phyloP scores from a whole-genome alignment of 305 asterid genomes.

The Fraxinus velutina region DNA sequence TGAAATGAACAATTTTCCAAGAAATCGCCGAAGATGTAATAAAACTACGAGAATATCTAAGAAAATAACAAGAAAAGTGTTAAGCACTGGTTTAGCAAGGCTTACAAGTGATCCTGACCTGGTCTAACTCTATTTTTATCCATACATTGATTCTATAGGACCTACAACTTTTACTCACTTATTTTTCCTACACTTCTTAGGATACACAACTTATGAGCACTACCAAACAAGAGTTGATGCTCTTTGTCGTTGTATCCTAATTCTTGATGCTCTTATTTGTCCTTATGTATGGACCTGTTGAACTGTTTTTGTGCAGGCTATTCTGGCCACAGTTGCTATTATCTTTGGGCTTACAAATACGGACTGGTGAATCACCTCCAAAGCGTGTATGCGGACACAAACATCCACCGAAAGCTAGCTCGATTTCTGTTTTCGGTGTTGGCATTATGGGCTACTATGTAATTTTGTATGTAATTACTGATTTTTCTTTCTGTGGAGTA shows the following conservation, averaged over 20 bases:
- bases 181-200: not conserved
- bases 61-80: not conserved
- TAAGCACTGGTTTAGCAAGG: not conserved
- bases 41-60: not conserved
- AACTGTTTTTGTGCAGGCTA: slow-evolving; percentile 45
- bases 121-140: not conserved
- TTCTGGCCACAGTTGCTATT: slow-evolving; percentile 51
- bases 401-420: not conserved
- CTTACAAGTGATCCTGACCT: not conserved
- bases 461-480: slow-evolving; percentile 12
- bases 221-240: not conserved
- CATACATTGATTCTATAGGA: not conserved
- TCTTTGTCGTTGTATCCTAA: not conserved
- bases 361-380: slow-evolving; percentile 28
- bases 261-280: not conserved
- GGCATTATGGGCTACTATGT: slow-evolving; percentile 4
- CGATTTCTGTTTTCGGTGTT: slow-evolving; percentile 10
- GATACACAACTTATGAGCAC: not conserved
- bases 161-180: too few relatives aligned
- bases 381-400: not conserved
- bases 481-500: not conserved
- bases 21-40: not conserved
- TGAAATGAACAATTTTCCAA: not conserved
- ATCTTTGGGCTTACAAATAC: slow-evolving; percentile 53
- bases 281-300: not conserved